A percentile compares a stretch with the other conserved stretches of the same genome.
phyloP scores from a whole-genome alignment of 1,284 basidiomycete genomes.

The Leccinum ambiguum region DNA sequence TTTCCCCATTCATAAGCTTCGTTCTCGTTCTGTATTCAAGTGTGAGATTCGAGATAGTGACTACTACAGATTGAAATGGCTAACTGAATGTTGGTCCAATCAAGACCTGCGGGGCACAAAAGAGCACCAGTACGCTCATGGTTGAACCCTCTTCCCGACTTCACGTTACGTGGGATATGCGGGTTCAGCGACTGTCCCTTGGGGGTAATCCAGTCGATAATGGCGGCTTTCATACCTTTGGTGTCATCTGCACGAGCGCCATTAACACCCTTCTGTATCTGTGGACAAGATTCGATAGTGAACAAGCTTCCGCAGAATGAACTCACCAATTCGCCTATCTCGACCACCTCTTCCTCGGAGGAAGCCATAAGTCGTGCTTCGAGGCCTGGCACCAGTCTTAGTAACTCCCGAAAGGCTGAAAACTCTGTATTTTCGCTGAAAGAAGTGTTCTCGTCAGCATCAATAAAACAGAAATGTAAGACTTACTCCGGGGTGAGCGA shows the following conservation, averaged over 20 bases:
- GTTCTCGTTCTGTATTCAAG: neutral
- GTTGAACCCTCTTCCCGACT: neutral
- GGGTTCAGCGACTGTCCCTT: neutral
- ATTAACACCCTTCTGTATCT: neutral
- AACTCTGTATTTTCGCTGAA: neutral
- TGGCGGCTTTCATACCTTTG: neutral
- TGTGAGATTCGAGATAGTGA: no score
- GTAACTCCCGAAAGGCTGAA: neutral
- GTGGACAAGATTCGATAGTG: neutral
- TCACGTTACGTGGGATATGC: neutral
- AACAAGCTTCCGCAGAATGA: neutral
- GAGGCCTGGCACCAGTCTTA: neutral
- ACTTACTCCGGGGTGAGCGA: neutral
- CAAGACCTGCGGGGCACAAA: neutral
- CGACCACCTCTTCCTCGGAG: neutral
- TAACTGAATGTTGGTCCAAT: neutral
- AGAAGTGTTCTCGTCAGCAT: neutral
- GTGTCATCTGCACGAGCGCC: neutral
- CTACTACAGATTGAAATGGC: neutral
- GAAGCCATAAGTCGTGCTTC: neutral
- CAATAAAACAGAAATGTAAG: neutral
- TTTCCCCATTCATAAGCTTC: neutral
- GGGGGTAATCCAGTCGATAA: neutral
- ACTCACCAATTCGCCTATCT: neutral
- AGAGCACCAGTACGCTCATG: neutral